These are phyloP conservation scores for Clausena lansium DNA, from an alignment of 345 rosid genomes.

Conservation along the genomic window DNA sequence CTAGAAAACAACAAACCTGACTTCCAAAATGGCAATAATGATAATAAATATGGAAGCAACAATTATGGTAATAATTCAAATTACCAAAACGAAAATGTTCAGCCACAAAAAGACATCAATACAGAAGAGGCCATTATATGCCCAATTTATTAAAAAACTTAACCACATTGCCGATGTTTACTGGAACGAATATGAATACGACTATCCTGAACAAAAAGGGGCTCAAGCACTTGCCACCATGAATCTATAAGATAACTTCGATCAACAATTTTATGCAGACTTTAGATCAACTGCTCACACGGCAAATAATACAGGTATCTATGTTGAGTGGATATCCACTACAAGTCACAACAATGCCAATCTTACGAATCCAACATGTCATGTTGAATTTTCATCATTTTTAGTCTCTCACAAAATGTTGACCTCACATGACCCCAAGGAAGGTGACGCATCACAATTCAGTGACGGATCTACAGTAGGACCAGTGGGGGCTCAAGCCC, in stretches of 20 bases:
- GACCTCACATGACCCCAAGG: too few species aligned
- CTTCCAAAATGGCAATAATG: too few species aligned
- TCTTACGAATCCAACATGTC: too few species aligned
- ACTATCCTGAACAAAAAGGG: background rate
- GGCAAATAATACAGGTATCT: background rate
- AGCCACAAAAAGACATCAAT: background rate
- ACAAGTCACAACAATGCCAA: too few species aligned
- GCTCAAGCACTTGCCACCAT: background rate
- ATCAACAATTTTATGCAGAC: background rate
- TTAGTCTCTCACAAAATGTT: too few species aligned
- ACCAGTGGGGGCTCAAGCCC: too few species aligned
- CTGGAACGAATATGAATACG: background rate
- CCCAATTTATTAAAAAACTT: background rate
- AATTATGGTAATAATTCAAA: background rate
- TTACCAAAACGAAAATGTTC: background rate
- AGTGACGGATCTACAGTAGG: too few species aligned
- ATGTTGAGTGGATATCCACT: too few species aligned
- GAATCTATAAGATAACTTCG: background rate
- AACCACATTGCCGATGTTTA: background rate
- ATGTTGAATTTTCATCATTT: too few species aligned
- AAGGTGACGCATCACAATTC: too few species aligned
- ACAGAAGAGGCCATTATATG: background rate
- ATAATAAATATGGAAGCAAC: background rate
- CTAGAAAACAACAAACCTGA: too few species aligned
- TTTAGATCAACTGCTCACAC: background rate